A percentile compares a stretch with the other conserved stretches of the same genome.
Conservation (phyloP, 2,329 filamentous ascomycete species). For the Penicillium sp. region DNA sequence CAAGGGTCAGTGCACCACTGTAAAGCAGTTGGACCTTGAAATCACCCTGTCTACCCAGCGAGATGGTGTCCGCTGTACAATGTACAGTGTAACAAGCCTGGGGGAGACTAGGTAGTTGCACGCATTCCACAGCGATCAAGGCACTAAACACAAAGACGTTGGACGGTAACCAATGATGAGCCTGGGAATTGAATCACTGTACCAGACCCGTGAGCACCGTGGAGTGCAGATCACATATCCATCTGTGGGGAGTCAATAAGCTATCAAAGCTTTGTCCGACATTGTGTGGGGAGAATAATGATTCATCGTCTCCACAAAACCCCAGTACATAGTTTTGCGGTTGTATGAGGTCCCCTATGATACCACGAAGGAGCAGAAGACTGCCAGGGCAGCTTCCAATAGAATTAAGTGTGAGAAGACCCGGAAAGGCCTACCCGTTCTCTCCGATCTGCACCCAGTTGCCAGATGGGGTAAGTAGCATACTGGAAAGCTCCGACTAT, state of each 20-base stretch:
- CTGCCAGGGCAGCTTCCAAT: background rate
- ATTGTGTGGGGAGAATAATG: background rate
- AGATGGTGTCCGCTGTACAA: background rate
- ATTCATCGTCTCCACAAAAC: background rate
- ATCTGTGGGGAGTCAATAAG: background rate
- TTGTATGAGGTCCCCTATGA: background rate
- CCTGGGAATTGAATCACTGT: background rate
- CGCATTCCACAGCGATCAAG: conserved; percentile 13
- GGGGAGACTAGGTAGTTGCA: background rate
- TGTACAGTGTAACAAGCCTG: conserved; percentile 1
- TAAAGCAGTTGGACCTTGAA: background rate
- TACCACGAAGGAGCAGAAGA: background rate
- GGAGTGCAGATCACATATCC: background rate
- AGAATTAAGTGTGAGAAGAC: background rate
- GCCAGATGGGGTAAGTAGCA: conserved; percentile 10
- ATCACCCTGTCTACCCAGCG: conserved; percentile 6
- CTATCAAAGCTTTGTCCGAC: background rate
- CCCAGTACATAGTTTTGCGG: background rate
- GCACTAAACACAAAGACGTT: background rate
- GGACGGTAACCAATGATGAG: background rate
- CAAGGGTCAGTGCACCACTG: conserved; percentile 5
- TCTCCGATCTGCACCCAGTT: conserved; percentile 3
- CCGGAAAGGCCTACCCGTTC: background rate
- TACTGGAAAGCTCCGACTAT: conserved; percentile 14
- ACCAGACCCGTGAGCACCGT: background rate